Evolutionary conservation across 2,329 filamentous ascomycete species (phyloP), one percentile per base, ranked within the genome.

Genomic region (Aspergillus flavus): DNA sequence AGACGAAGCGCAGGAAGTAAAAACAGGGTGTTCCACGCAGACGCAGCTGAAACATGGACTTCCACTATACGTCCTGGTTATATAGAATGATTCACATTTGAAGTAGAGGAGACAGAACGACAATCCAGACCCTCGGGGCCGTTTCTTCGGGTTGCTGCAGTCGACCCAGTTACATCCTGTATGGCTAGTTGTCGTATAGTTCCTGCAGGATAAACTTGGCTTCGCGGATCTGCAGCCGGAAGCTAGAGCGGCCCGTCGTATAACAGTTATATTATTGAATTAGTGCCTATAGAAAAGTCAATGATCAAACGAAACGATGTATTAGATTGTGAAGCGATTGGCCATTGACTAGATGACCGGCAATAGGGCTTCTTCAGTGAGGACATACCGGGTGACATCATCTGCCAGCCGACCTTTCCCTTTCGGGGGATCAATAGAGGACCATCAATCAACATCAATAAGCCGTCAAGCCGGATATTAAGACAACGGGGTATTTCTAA

Each of bases 381-480:
- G 32, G 23, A 54, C 52, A 55, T 55, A 39, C 52, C 32, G n/a
- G 23, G 34, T 53, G 58, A 57, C 46, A 57, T 58, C 43, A 43
- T 41, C 12, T 14, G 41, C 59, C 28, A 48, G 41, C 26, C 45
- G 39, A 36, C 65, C 41, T 62, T 65, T 60, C 69, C 69, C 46
- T 55, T 66, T 73, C 66, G 63, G 69, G 71, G 68, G 64, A 30
- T 74, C 69, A 73, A 73, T 73, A 72, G 41, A 32, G 61, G 14
- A 6, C 9, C 26, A 21, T 55, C 52, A 39, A 55, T 55, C 21
- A 11, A 16, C 52, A 19, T 36, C 52, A 55, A 55, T 55, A 55
- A 39, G 52, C 52, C 52, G 5, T 30, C 32, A 16, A 10, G 11
- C n/a, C 32, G 52, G 52, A 53, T 32, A 50, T 50, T 48, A 54